Evolutionary conservation across 179 eudicot genomes (phyloP), one percentile per base, ranked within the genome.

Genomic region (Beta lomatogona): DNA sequence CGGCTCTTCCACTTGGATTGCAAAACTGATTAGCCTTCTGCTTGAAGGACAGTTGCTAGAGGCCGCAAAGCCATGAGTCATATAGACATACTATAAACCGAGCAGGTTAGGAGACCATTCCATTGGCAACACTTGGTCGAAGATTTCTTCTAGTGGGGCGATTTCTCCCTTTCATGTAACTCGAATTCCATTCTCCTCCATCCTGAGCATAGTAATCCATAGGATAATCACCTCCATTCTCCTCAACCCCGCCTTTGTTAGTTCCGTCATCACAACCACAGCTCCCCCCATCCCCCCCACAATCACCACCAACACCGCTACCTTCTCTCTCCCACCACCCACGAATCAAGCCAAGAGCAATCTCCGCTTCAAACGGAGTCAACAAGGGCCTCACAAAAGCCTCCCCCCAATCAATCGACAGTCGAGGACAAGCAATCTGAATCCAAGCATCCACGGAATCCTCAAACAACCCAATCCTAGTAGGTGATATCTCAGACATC

Each of bases 351-450:
- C 98, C 98, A 61, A 95, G 92, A 22, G 98, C 97, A 88, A 93
- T 93, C 86, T 95, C 98, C 2, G 97, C 98, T 85, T 95, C 97
- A 77, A 95, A 95, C 0, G 97, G 87, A 50, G 87, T 95, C 85
- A 95, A 88, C 81, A 95, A 86, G 0, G 98, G 98, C 89, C 87
- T 92, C 84, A 31, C 81, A 74, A 92, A 95, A 25, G 98, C 97
- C 80, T 95, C 98, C 11, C 98, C 98, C 98, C 98, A 95, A 88
- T 95, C 98, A 83, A 93, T 92, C 0, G 98, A 95, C 66, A 95
- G 81, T 82, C 98, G 86, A 15, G 98, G 98, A 71, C 98, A 92
- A 25, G 98, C 98, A 78, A 95, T 90, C 61, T 95, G 98, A 81
- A 95, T 85, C 98, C 98, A 93, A 82, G 98, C 97, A 88, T 95